phyloP scores from a whole-genome alignment of 192 early-diverging fungal genomes.

The Oehlia diaphana region DNA sequence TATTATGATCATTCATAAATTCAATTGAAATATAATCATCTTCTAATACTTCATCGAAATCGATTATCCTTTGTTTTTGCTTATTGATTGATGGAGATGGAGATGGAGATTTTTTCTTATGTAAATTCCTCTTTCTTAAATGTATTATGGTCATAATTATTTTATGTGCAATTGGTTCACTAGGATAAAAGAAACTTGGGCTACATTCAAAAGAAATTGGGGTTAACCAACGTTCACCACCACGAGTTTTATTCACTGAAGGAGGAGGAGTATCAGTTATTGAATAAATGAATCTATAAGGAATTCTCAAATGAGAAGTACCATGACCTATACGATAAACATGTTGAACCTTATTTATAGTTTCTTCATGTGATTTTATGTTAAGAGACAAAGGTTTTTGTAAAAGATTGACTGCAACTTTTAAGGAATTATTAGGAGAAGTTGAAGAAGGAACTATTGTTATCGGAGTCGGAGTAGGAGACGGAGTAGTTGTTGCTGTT shows the following conservation, averaged over 20 bases:
- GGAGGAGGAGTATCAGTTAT: conserved; percentile 9
- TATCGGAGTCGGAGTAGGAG: not conserved
- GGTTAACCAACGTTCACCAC: conserved; percentile 18
- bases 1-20: no score
- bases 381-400: not conserved
- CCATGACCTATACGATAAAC: conserved; percentile 25
- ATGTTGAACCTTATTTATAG: not conserved
- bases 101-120: not conserved
- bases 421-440: not conserved
- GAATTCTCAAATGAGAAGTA: not conserved
- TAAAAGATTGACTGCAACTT: not conserved
- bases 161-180: conserved; percentile 2
- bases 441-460: not conserved
- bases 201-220: conserved; percentile 12
- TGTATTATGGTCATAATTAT: conserved; percentile 2
- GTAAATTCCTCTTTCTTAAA: not conserved
- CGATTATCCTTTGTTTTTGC: not conserved
- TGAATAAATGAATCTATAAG: conserved; percentile 1
- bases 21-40: not conserved
- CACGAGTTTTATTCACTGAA: not conserved
- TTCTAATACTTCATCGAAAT: not conserved
- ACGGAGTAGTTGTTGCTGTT: no score
- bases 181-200: conserved; percentile 20
- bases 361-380: not conserved
- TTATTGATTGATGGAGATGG: not conserved